Percentiles rank a stretch among this genome's conserved stretches.
Conservation (phyloP, 2,329 filamentous ascomycete genomes). For the Ascochyta clinopodiicola region DNA sequence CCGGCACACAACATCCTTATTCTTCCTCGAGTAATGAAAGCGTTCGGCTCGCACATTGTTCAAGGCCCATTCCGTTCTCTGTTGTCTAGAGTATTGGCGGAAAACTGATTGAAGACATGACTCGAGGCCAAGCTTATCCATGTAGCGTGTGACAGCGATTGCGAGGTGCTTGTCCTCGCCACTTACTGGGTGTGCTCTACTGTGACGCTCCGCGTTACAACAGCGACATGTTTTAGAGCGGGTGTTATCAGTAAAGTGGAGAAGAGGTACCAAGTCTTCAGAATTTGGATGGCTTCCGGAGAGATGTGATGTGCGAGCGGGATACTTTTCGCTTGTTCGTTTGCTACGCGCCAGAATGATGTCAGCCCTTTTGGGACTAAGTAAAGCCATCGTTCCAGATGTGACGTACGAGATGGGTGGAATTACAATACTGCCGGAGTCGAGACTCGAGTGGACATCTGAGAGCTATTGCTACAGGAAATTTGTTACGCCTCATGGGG, state of each 20-base stretch:
- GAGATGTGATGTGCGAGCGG: not conserved
- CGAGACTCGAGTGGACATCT: no score
- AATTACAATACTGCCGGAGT: no score
- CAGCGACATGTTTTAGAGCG: not conserved
- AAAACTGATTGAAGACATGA: conserved; percentile 6
- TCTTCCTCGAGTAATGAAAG: conserved; percentile 23
- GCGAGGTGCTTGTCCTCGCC: not conserved
- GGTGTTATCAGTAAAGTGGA: not conserved
- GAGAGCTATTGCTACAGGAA: no score
- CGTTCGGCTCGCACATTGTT: not conserved
- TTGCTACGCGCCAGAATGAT: conserved; percentile 16
- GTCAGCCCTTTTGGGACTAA: not conserved
- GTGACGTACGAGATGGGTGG: no score
- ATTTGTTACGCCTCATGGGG: no score
- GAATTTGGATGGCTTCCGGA: not conserved
- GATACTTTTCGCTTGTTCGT: conserved; percentile 6
- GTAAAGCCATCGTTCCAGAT: not conserved
- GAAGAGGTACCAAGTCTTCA: not conserved
- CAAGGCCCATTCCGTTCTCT: not conserved
- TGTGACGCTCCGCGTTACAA: not conserved
- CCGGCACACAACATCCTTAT: conserved; percentile 24
- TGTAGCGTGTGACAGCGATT: conserved; percentile 19
- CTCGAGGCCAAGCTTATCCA: conserved; percentile 11
- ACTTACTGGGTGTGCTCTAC: not conserved
- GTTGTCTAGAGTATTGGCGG: not conserved